Evolutionary conservation across 306 rosid species (phyloP).

Genomic region (Quercus berberidifolia): DNA sequence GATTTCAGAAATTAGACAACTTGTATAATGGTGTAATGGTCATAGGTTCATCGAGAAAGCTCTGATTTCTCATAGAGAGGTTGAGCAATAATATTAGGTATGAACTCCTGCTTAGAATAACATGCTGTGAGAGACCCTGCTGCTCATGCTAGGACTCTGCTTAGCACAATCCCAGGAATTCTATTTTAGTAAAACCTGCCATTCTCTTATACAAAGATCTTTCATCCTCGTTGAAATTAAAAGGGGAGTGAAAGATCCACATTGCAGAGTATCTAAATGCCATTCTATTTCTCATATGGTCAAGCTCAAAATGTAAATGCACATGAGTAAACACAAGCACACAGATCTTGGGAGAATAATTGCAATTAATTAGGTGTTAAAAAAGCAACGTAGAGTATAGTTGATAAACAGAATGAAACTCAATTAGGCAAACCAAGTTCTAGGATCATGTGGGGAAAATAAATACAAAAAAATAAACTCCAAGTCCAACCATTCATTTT

Average conservation of each 20-base stretch:
- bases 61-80: no score
- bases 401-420: neutral
- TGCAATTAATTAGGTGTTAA: neutral
- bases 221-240: neutral
- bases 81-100: no score
- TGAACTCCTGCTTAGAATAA: no score
- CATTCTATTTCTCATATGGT: no score
- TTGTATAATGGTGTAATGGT: no score
- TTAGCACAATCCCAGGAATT: neutral
- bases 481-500: neutral
- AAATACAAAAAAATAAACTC: neutral
- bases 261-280: no score
- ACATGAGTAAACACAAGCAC: no score
- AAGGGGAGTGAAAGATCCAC: no score
- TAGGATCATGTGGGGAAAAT: neutral
- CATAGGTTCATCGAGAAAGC: no score
- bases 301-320: no score
- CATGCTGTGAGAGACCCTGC: neutral
- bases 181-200: neutral
- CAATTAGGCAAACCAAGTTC: neutral
- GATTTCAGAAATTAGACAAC: no score
- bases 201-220: neutral
- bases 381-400: neutral
- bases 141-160: neutral
- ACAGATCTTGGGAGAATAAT: neutral